Evolutionary conservation across 1,284 basidiomycete genomes (phyloP), one percentile per base, ranked within the genome.

Genomic region (Trichosporon coremiiforme): DNA sequence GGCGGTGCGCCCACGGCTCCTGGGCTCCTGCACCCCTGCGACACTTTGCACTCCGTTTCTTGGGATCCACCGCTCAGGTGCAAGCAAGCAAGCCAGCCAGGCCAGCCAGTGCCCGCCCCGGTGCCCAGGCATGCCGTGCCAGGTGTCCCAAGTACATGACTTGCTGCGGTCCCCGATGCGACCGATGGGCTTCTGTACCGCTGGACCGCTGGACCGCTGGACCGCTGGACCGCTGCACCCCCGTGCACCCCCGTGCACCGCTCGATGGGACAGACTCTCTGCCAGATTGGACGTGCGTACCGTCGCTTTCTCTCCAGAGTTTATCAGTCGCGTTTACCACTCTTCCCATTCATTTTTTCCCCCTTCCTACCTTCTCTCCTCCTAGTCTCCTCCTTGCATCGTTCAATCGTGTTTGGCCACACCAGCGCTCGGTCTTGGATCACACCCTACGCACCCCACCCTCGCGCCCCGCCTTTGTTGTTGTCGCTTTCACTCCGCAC

Each of bases 251-350:
- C 25, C 25, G 25, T 25, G 36, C 9, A 38, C 36, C 9, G 36
- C 8, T 13, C 9, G 36, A 38, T 38, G 36, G 10, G 36, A 38
- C 36, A 36, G 35, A 38, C 33, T 35, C 33, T 35, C 33, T 35
- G 33, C 33, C 6, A 6, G 9, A 10, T 8, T 12, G 20, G 50
- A 53, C 50, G 50, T 53, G 50, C 50, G 50, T 53, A 53, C 20
- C 10, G 50, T 25, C 20, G 4, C 20, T 38, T 13, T 10, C 36
- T 38, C 13, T 9, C 20, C 50, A 53, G 50, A 53, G 50, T 53
- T 53, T 53, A 53, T 53, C 50, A 53, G 50, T 53, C 50, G 50
- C 50, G 50, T 53, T 53, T 53, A 53, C 50, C 50, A 53, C 50
- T 53, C 50, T 53, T 53, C 50, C 22, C 50, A 53, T 53, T 12